Conservation (phyloP, 2,329 filamentous ascomycete species). For the Colletotrichum destructivum region DNA sequence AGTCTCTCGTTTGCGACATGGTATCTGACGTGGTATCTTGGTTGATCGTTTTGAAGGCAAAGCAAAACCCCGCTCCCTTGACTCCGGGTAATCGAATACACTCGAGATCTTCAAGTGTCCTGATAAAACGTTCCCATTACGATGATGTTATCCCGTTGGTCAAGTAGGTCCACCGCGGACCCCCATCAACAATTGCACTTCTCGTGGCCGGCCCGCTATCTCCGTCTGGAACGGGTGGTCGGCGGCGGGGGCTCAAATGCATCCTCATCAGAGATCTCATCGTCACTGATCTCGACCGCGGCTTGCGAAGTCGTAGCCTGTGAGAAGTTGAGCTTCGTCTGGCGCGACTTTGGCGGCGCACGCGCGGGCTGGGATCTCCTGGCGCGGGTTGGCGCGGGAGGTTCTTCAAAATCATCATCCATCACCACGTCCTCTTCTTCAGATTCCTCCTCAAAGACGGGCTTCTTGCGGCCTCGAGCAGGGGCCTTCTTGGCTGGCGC, state of each 20-base stretch:
- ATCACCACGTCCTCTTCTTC: constrained; percentile 68
- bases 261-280: constrained; percentile 74
- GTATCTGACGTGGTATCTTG: constrained; percentile 12
- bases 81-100: constrained; percentile 10
- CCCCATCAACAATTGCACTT: neutral
- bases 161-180: neutral
- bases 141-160: no score
- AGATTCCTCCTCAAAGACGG: constrained; percentile 52
- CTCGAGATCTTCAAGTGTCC: constrained; percentile 1
- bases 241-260: constrained; percentile 69
- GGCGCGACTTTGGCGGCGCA: constrained; percentile 54
- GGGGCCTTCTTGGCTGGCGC: constrained; percentile 54
- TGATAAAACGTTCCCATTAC: neutral
- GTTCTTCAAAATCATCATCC: constrained; percentile 66
- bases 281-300: constrained; percentile 74
- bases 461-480: constrained; percentile 58
- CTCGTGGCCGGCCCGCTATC: constrained; percentile 17
- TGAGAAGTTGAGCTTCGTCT: constrained; percentile 67
- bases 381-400: constrained; percentile 22
- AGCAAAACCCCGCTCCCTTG: constrained; percentile 17
- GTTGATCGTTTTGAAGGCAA: constrained; percentile 17
- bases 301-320: constrained; percentile 61
- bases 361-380: constrained; percentile 51
- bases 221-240: constrained; percentile 45
- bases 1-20: neutral